Base-by-base conservation (phyloP, 2,329 filamentous ascomycete species). In the Trichoderma cornu-damae region DNA sequence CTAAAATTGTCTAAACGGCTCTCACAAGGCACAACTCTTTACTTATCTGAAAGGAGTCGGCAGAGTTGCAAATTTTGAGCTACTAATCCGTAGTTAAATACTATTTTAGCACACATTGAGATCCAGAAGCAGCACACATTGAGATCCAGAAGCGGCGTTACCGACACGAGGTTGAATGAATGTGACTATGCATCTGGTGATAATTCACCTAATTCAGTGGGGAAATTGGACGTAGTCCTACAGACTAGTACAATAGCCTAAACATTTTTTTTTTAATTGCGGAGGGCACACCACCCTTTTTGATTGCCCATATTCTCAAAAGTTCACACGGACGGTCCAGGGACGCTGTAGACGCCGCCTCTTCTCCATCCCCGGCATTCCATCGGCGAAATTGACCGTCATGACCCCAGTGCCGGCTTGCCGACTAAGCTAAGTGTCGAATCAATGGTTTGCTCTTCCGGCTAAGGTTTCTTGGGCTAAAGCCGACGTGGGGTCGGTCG, bases 161-260 rank as follows among this genome's bases (percentile, higher is more conserved):
- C 24, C 34, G 24, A 38, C n/a, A 20, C 48, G 14, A 40, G 34
- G 22, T 16, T 22, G 40, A 40, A 26, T 11, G 9, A 14, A 18
- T 40, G 48, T 28, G 37, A 6, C 49, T 8, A 47, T 38, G 30
- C 22, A 47, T 47, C 42, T 54, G 32, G 42, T 47, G 52, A 55
- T 55, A 38, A 11, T 55, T 37, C 30, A 47, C 42, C 52, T 35
- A 55, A 55, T 55, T 46, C 32, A 55, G 52, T 47, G 52, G 52
- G 24, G 52, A 55, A 22, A 24, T 28, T 46, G 18, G n/a, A n/a
- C n/a, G n/a, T n/a, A n/a, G n/a, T n/a, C n/a, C n/a, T n/a, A n/a
- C n/a, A 37, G 12, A 20, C 52, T 43, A 35, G 42, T 9, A 47
- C 9, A 46, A 47, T 47, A 55, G 52, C 42, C 52, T 55, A 47